Base-by-base conservation (phyloP, 805 yeast species). In the Geotrichum ghanense region DNA sequence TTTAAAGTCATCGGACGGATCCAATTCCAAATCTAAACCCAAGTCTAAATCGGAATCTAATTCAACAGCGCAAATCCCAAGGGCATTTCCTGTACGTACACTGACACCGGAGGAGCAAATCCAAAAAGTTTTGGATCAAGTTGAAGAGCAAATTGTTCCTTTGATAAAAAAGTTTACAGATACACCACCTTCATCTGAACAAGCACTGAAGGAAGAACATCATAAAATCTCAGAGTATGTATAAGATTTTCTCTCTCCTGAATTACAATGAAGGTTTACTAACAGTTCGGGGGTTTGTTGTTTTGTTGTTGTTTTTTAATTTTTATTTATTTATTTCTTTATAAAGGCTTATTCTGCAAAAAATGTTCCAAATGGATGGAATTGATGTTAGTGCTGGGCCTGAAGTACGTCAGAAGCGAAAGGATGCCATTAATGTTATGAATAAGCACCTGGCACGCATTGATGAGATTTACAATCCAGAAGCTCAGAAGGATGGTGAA, bases 111-210 rank as follows among this genome's bases (percentile, higher is more conserved):
- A 31, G 37, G 37, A 31, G 14, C 37, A 31, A 12, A 31, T 31
- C 16, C 37, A 31, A 31, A 12, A 31, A 5, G 37, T 31, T 12
- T 19, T 31, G 17, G 76, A 73, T 16, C 92, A 87, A 60, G 66
- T 87, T 40, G 72, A 73, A 50, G 73, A 74, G 45, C 74, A 79
- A 45, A 83, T 84, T 57, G 73, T 86, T 46, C 88, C 88, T 3
- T 70, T 90, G 55, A 78, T 92, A 53, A 81, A 80, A 5, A 5
- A 31, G 14, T 31, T 31, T 31, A 12, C 14, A 10, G 37, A 31
- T 6, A n/a, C 37, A 10, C 37, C 37, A 5, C 37, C 37, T 31
- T 16, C 10, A 6, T 16, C 19, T 12, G 5, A 31, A 12, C 19
- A 31, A 31, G 37, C 37, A 16, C 16, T 31, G 37, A 31, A 31